Conservation (phyloP, 163 green algal genomes). For the Trebouxiophyceae sp. region DNA sequence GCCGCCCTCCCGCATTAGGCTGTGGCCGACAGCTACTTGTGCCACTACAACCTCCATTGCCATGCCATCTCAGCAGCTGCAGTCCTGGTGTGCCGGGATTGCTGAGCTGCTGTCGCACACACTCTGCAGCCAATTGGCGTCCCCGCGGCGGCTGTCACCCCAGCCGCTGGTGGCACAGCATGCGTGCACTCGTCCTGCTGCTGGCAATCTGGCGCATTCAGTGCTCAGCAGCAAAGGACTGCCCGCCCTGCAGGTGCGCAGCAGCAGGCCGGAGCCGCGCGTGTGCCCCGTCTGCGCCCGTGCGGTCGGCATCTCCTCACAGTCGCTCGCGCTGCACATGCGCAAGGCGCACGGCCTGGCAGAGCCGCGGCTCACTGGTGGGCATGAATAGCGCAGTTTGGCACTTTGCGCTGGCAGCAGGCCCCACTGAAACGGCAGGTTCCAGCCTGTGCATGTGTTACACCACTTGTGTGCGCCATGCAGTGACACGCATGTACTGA, state of each 20-base stretch:
- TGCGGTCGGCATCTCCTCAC: constrained; percentile 46
- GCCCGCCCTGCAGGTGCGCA: constrained; percentile 27
- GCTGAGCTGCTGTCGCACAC: background rate
- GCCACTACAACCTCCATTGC: background rate
- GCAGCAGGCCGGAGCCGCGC: constrained; percentile 57
- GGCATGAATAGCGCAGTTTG: no score
- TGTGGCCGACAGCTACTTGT: no score
- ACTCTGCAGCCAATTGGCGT: background rate
- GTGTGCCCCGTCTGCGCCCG: constrained; percentile 57
- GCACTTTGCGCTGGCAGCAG: no score
- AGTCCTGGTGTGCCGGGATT: background rate
- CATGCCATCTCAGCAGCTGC: background rate
- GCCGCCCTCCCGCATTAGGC: background rate
- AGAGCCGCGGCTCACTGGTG: no score
- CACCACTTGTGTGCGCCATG: no score
- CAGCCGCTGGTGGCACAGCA: background rate
- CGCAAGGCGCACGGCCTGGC: background rate
- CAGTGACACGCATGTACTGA: no score
- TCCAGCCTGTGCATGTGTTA: no score
- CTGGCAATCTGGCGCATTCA: background rate
- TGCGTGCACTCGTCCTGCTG: background rate
- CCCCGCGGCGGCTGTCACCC: background rate
- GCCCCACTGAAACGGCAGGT: no score
- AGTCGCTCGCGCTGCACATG: constrained; percentile 57
- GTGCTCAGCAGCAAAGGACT: background rate